Evolutionary conservation across 225 moss, liverwort and hornwort genomes (phyloP), one percentile per base, ranked within the genome.

Genomic region (Physcomitrium patens): DNA sequence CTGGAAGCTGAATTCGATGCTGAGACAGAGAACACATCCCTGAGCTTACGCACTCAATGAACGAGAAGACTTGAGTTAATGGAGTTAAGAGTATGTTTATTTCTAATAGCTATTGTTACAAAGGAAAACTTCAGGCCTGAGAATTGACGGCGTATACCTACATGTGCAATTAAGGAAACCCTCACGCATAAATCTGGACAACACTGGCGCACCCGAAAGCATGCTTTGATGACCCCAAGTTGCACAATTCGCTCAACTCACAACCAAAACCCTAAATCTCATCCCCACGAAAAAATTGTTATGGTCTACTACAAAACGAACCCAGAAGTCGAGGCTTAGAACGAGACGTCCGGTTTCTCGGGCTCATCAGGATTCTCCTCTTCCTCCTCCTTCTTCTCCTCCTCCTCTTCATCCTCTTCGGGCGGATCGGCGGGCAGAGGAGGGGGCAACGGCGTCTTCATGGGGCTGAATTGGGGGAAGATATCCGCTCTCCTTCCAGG

Each of bases 321-420:
- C 5, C 1, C 31, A 26, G 59, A 52, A 27, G 8, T 10, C 2
- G 16, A n/a, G 53, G n/a, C 76, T 80, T 74, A 80, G 50, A 77
- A 81, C 41, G 81, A 66, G 0, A 87, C 81, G 46, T 94, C 92
- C 17, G 94, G 94, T 73, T 97, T 95, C 70, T 94, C 97, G 1
- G 94, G 94, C 76, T 99, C 93, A 0, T 94, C 94, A 0, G 93
- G 91, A 6, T 90, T 89, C 69, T 96, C 94, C 75, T 94, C 94
- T 52, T 97, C 97, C 59, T 99, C 91, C 1, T 83, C 81, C 74
- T 95, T 93, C 86, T 94, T 86, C 41, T 91, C 96, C 44, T 94
- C 96, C 2, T 97, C 96, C 0, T 99, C 97, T 43, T 99, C 97
- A n/a, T 99, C 97, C 47, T 94, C 91, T 84, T 99, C 97, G 17